Conservation (phyloP, 306 rosid species). For the Malus sylvestris region DNA sequence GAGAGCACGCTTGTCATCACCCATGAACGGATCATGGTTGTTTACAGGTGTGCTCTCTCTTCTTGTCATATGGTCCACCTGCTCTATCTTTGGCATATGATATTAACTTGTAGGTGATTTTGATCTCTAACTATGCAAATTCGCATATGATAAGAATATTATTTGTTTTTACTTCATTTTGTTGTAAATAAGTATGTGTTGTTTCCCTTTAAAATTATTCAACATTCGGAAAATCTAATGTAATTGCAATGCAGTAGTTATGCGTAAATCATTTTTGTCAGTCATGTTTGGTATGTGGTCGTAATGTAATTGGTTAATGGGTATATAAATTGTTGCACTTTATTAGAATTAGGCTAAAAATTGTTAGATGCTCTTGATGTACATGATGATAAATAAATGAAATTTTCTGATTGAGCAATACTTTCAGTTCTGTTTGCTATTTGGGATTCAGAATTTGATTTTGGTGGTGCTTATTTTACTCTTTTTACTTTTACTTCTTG, state of each 20-base stretch:
- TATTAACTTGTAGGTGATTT: neutral
- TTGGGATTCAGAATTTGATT: neutral
- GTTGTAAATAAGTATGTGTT: neutral
- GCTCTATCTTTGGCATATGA: neutral
- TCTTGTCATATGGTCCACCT: conserved; percentile 12
- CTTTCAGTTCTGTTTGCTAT: neutral
- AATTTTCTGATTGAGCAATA: too few species aligned
- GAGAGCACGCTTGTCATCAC: conserved; percentile 29
- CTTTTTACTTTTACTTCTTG: neutral
- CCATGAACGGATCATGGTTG: conserved; percentile 12
- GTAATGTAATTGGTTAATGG: neutral
- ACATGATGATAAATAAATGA: neutral
- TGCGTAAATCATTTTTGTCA: neutral
- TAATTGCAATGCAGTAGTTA: neutral
- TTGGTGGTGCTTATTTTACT: neutral
- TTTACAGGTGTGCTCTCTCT: conserved; percentile 23
- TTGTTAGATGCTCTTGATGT: neutral
- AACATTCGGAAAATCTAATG: neutral
- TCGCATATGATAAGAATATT: neutral
- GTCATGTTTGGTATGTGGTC: neutral
- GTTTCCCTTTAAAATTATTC: neutral
- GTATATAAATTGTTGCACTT: neutral
- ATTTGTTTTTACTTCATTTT: neutral
- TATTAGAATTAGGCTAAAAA: neutral
- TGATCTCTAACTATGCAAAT: neutral